These are phyloP conservation scores for Schizochytrium sp. DNA, from an alignment of 108 stramenopile genomes.

Conservation along the genomic window DNA sequence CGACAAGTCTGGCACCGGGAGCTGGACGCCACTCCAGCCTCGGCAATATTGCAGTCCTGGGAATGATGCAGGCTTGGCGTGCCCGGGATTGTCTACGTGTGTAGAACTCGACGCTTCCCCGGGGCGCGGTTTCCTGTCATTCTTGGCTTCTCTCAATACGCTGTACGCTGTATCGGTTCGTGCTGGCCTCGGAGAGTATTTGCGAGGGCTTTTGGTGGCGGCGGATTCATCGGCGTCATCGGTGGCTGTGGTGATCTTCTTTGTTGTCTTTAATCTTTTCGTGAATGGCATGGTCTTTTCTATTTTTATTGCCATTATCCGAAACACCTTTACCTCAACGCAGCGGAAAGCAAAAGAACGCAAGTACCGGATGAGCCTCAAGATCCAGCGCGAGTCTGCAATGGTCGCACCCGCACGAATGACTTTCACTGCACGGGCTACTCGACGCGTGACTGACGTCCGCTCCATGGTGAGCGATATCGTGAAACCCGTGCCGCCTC, in stretches of 20 bases:
- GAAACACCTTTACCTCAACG: neutral
- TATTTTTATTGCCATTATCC: slow-evolving; percentile 29
- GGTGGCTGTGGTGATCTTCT: slow-evolving; percentile 28
- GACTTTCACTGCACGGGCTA: neutral
- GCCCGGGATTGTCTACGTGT: too few species aligned
- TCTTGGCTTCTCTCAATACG: neutral
- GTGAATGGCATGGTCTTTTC: slow-evolving; percentile 28
- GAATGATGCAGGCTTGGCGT: too few species aligned
- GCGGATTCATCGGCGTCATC: neutral
- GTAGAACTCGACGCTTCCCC: neutral
- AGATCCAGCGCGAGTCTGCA: neutral
- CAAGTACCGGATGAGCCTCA: neutral
- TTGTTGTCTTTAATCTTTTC: slow-evolving; percentile 39
- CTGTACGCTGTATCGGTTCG: neutral
- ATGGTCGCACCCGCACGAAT: neutral
- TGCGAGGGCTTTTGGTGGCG: neutral
- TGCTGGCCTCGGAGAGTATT: neutral
- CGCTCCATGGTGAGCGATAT: neutral
- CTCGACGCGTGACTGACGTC: neutral
- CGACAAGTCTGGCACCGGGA: neutral
- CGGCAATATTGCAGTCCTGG: neutral
- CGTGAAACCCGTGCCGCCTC: neutral
- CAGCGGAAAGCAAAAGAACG: neutral
- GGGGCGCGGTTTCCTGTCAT: neutral
- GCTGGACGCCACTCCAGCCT: neutral